Percentiles rank a stretch among this genome's conserved stretches.
Conservation (phyloP, 2,329 filamentous ascomycete species). For the Coniochaeta sp. region DNA sequence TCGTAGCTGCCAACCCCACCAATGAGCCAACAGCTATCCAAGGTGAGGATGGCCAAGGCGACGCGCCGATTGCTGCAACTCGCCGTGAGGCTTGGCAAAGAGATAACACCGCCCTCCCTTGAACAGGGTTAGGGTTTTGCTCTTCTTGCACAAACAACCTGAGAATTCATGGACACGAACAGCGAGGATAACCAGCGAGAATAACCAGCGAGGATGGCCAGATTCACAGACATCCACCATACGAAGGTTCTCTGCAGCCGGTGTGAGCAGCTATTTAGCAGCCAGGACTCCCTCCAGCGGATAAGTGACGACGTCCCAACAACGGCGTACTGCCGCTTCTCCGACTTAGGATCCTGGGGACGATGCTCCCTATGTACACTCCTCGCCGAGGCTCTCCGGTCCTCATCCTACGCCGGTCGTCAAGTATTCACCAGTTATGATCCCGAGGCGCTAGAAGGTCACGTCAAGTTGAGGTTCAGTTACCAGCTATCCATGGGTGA, state of each 20-base stretch:
- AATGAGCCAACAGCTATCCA: too few species aligned
- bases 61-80: too few species aligned
- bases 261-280: not conserved
- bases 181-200: not conserved
- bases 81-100: too few species aligned
- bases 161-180: too few species aligned
- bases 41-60: too few species aligned
- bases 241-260: not conserved
- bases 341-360: not conserved
- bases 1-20: not conserved
- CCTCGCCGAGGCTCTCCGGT: not conserved
- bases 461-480: not conserved
- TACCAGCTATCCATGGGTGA: not conserved
- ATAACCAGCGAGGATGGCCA: not conserved
- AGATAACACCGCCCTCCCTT: too few species aligned
- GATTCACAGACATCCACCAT: not conserved
- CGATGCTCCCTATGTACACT: not conserved
- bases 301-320: not conserved
- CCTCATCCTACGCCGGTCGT: not conserved
- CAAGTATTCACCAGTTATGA: not conserved
- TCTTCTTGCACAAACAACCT: too few species aligned
- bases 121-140: too few species aligned
- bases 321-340: not conserved
- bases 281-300: not conserved
- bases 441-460: not conserved